phyloP scores from a whole-genome alignment of 768 basidiomycete genomes.

The Mycena vulgaris region DNA sequence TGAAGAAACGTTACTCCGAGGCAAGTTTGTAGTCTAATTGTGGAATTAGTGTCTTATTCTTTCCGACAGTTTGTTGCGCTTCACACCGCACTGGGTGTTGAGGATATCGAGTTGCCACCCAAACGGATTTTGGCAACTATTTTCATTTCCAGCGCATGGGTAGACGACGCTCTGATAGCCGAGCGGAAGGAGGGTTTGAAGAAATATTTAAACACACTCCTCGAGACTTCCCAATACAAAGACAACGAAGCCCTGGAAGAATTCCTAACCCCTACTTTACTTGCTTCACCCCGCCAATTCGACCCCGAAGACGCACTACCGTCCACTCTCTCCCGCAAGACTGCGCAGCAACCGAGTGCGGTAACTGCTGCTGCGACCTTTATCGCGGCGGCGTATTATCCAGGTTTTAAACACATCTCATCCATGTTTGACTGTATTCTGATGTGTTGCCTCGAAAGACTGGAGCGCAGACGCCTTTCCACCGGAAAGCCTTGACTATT shows the following conservation, averaged over 20 bases:
- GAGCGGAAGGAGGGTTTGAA: conserved; percentile 66
- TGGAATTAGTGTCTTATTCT: background rate
- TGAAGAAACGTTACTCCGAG: conserved; percentile 39
- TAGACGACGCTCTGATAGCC: conserved; percentile 65
- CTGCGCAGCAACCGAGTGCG: conserved; percentile 23
- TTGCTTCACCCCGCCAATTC: conserved; percentile 46
- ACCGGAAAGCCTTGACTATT: conserved; percentile 61
- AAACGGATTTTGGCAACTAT: conserved; percentile 65
- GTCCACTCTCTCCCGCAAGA: conserved; percentile 58
- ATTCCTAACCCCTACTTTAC: conserved; percentile 54
- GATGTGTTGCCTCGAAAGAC: conserved; percentile 40
- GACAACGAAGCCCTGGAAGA: conserved; percentile 51
- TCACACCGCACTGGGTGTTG: conserved; percentile 17
- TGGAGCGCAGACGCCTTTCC: conserved; percentile 36
- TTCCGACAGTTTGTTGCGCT: conserved; percentile 29
- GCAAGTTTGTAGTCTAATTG: background rate
- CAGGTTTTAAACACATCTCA: conserved; percentile 47
- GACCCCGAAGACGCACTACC: conserved; percentile 63
- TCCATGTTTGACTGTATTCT: conserved; percentile 30
- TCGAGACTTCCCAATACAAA: conserved; percentile 54
- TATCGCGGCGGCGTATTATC: conserved; percentile 53
- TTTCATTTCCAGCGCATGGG: conserved; percentile 68
- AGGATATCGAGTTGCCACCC: conserved; percentile 56
- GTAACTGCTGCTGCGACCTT: conserved; percentile 28
- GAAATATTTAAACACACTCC: conserved; percentile 58